phyloP scores from a whole-genome alignment of 2,329 filamentous ascomycete genomes.

The Aspergillus sp. region DNA sequence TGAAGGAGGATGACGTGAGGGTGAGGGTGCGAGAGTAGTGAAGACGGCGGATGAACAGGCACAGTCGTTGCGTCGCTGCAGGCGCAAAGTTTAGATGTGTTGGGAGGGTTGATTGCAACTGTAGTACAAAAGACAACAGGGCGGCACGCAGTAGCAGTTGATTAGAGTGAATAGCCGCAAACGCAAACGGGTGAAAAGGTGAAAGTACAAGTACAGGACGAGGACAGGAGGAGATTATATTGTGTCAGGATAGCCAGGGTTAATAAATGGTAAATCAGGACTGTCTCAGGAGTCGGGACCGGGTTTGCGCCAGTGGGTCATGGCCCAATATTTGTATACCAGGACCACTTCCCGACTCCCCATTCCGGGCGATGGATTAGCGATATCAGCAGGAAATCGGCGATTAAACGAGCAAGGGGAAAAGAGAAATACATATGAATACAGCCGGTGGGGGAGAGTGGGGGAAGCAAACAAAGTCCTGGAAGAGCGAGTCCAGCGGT shows the following conservation, averaged over 20 bases:
- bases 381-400: neutral
- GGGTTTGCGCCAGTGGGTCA: slow-evolving; percentile 7
- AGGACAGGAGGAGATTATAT: neutral
- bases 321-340: slow-evolving; percentile 2
- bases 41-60: slow-evolving; percentile 19
- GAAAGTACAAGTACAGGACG: neutral
- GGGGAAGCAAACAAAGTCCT: slow-evolving; percentile 12
- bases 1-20: slow-evolving; percentile 7
- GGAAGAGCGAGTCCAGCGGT: slow-evolving; percentile 25
- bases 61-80: slow-evolving; percentile 17
- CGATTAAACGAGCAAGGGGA: slow-evolving; percentile 3
- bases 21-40: slow-evolving; percentile 7
- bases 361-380: slow-evolving; percentile 1
- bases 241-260: neutral
- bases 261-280: neutral
- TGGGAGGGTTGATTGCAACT: neutral
- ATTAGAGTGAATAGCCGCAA: neutral
- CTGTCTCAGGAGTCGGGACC: slow-evolving; percentile 1
- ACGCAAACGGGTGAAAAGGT: neutral
- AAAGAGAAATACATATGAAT: neutral
- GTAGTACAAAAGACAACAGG: neutral
- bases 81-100: slow-evolving; percentile 6
- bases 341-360: slow-evolving; percentile 1
- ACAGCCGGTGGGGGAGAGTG: slow-evolving; percentile 19
- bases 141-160: neutral